Evolutionary conservation across 2,329 filamentous ascomycete species (phyloP), one percentile per base, ranked within the genome.

Genomic region (Cladosporium sp.): DNA sequence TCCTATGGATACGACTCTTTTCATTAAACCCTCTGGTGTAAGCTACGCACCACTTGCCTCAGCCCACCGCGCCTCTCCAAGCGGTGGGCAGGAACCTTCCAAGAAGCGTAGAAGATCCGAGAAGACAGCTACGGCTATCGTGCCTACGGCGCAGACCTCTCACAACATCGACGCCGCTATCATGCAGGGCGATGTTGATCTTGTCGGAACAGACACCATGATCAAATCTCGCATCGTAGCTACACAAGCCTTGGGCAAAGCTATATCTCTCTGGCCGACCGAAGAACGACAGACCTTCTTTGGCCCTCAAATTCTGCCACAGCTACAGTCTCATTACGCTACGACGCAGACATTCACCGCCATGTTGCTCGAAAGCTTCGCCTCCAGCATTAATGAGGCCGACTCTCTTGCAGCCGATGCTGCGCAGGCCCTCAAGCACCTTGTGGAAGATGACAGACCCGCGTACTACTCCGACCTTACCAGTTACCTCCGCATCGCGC

Each of bases 131-230:
- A 88, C 93, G 49, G 51, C 53, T 33, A 56, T 57, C 5, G 54
- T 58, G 7, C 55, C 61, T 5, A 51, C 55, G 1, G 72, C 79
- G 1, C 71, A 78, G 3, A 79, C 86, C n/a, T 81, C 86, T 1
- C 93, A 98, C 68, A 95, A 98, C 67, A 89, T 98, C 15, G 93
- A 98, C 66, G 93, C 91, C 8, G 91, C 95, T 59, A 96, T 98
- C 85, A 90, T 98, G 75, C 88, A 92, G 65, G 93, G 94, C 45
- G 94, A 98, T 62, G 85, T 97, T 40, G 94, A 98, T 63, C 77
- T 98, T 36, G 91, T 98, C 20, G 91, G 93, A 27, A 80, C 86
- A 61, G 93, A 98, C 53, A 84, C 84, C 6, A 81, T 98, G 67
- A 82, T 97, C 43, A 83, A 92, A 54, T 95, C 91, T 7, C 87